Conservation (phyloP, 1,139 yeast genomes). For the Geotrichum restrictum region DNA sequence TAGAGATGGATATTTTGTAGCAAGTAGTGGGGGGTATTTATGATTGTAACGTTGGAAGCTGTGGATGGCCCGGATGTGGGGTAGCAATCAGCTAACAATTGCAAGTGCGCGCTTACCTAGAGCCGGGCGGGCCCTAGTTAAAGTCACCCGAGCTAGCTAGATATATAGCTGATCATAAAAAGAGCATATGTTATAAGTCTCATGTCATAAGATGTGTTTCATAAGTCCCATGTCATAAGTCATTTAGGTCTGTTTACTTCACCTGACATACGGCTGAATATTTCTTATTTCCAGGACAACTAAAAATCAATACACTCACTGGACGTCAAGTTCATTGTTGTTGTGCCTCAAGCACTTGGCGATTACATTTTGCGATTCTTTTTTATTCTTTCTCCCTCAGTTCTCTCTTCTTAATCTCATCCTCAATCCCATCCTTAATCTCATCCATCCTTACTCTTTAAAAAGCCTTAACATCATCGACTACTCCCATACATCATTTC, state of each 20-base stretch:
- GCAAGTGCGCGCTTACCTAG: no score
- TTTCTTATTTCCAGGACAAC: neutral
- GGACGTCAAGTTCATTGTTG: no score
- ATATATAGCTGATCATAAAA: no score
- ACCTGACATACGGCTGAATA: neutral
- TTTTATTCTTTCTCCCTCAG: neutral
- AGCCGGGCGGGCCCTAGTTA: no score
- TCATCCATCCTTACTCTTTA: no score
- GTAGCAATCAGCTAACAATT: no score
- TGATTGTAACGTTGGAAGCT: neutral
- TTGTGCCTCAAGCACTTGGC: neutral
- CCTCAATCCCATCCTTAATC: no score
- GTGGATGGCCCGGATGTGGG: no score
- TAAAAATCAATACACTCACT: neutral
- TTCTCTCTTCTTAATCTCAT: neutral
- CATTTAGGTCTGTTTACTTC: neutral
- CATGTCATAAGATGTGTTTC: neutral
- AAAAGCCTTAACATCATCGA: no score
- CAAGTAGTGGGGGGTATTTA: neutral
- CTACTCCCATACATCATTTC: no score
- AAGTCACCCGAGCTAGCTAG: no score
- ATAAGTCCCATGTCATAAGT: neutral
- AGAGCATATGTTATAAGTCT: neutral
- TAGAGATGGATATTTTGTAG: neutral
- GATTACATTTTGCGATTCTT: neutral